Evolutionary conservation across 805 yeast species (phyloP), one percentile per base, ranked within the genome.

Genomic region (Candida berthetii): DNA sequence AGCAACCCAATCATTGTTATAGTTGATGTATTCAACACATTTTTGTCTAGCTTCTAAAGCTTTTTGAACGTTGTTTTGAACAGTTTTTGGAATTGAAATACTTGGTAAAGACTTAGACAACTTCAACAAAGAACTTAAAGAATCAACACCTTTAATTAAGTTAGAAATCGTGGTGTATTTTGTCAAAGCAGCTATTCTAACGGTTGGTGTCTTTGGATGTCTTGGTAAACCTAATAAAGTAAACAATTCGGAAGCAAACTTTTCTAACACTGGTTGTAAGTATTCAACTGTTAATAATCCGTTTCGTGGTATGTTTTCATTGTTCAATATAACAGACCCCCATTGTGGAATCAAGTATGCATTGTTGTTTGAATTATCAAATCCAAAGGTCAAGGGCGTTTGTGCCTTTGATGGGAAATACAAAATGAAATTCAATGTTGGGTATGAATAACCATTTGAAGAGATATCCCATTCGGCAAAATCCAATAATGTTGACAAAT

Each of bases 401-500:
- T 62, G 65, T 20, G 67, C 63, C 31, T 61, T 53, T 5, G 72
- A 66, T 3, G 95, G 89, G 40, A 80, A 72, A 52, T 80, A 86
- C 1, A 82, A 61, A 16, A 85, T 68, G 53, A 91, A 80, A 60
- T 89, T 86, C 46, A 86, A 72, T 0, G 77, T 71, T 31, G 93
- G 89, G 46, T 79, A 75, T 2, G 78, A 64, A 50, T 74, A 78
- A 49, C 72, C 71, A 41, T 68, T 67, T 36, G 72, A 66, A 3
- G 78, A 60, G 47, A 83, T 69, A 42, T 82, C 82, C 95, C 95
- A 85, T 49, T 85, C 95, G 3, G 93, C 89, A 49, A 78, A 79
- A 61, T 91, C 93, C 45, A 90, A 74, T 48, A 86, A 78, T 13
- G 90, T 83, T 2, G 95, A 73, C 29, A 90, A 67, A 42, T 84